Base-by-base conservation (phyloP, 2,329 filamentous ascomycete genomes). In the Fusarium chuoi region DNA sequence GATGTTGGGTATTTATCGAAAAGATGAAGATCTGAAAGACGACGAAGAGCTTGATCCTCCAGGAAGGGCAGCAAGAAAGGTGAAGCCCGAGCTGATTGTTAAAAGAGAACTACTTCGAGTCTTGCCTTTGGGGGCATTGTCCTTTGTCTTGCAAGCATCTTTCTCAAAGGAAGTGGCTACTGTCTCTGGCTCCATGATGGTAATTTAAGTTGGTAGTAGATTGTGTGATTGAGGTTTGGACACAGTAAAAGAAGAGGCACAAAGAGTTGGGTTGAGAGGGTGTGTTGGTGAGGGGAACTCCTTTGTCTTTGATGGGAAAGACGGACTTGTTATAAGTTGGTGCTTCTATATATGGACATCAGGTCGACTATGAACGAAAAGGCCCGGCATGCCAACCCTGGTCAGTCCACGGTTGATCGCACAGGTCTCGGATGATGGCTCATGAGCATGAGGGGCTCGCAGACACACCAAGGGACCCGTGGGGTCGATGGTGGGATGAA, bases 41-140 rank as follows among this genome's bases (percentile, higher is more conserved):
- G 72, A 56, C 8, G 75, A 75, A 20, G 67, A 58, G 36, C 56
- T 71, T 33, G 75, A 62, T 57, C 65, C 67, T 39, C 78, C 75
- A 45, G 77, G 75, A 33, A 78, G 74, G 42, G 77, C 77, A 41
- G 77, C 77, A 22, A 78, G 66, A 56, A 78, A 78, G 35, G 77
- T 78, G 61, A 78, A 78, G 70, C 77, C 77, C 14, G 77, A 78
- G 35, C 75, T 78, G 60, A 78, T 77, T 66, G 77, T 78, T 38
- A 78, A 65, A 51, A 78, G 68, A 24, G 77, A 78, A 42, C 73
- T 69, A 57, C 77, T 78, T 65, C 77, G 60, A 48, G 49, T 69
- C 64, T 78, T 78, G 57, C 62, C 56, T 64, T 77, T 78, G 26
- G 65, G 60, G 30, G 56, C 51, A 55, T 69, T 68, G 41, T 78